phyloP scores from a whole-genome alignment of 208 protist species.

The Porcisia hertigi region DNA sequence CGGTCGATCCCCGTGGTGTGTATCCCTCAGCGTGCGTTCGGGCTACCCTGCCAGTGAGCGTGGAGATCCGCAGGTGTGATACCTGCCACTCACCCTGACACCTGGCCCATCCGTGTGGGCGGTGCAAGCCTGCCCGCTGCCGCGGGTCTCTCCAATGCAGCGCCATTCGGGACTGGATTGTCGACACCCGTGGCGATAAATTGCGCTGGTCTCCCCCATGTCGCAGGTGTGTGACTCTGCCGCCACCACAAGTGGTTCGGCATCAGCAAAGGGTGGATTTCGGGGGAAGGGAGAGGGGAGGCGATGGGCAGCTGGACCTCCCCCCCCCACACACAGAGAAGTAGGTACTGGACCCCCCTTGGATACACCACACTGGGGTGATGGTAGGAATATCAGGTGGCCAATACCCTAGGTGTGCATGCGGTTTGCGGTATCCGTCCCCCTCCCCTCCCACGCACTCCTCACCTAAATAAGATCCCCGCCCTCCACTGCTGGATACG shows the following conservation, averaged over 20 bases:
- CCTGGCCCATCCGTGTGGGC: neutral
- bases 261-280: no score
- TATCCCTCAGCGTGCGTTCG: neutral
- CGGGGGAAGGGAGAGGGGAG: no score
- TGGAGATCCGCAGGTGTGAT: neutral
- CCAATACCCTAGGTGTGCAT: neutral
- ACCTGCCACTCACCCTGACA: neutral
- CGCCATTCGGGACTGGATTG: neutral
- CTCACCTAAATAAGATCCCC: slow-evolving; percentile 7
- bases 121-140: neutral
- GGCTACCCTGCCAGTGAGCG: neutral
- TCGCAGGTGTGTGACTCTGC: neutral
- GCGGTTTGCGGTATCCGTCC: neutral
- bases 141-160: neutral
- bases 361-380: no score
- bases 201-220: neutral
- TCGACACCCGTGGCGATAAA: neutral
- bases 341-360: no score
- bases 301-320: no score
- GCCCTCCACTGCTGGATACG: slow-evolving; percentile 38
- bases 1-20: neutral
- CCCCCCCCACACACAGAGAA: no score
- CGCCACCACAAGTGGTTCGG: neutral
- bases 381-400: neutral
- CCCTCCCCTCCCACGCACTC: no score